Evolutionary conservation across 345 rosid genomes (phyloP).

Genomic region (Corchorus olitorius): DNA sequence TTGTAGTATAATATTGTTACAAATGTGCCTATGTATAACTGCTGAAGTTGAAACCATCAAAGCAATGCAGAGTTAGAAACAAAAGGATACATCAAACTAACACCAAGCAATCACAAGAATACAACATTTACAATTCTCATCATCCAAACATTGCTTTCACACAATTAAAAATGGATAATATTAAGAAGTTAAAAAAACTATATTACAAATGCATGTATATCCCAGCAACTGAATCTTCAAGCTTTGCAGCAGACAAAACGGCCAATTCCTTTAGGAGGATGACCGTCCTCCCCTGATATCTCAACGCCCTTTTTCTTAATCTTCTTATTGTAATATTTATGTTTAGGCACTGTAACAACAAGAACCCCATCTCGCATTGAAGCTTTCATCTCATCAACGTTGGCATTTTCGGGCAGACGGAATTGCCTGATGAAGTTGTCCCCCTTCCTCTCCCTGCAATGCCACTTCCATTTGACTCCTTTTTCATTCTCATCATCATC

Average conservation of each 20-base stretch:
- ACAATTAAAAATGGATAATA: too few species aligned
- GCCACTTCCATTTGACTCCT: constrained; percentile 43
- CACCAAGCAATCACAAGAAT: too few species aligned
- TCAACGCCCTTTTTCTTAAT: constrained; percentile 19
- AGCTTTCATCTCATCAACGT: constrained; percentile 41
- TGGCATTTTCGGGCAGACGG: constrained; percentile 36
- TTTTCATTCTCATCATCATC: constrained; percentile 14
- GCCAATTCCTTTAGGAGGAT: constrained; percentile 28
- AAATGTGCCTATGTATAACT: too few species aligned
- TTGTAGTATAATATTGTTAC: too few species aligned
- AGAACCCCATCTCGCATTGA: constrained; percentile 44
- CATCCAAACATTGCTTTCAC: too few species aligned
- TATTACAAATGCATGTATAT: too few species aligned
- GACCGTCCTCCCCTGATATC: constrained; percentile 25
- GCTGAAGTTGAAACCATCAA: too few species aligned
- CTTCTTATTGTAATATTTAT: neutral
- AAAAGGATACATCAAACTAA: too few species aligned
- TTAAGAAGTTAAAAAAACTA: too few species aligned
- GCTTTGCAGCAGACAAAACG: constrained; percentile 48
- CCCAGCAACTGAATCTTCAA: constrained; percentile 4
- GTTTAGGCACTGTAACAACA: constrained; percentile 35
- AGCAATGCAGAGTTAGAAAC: too few species aligned
- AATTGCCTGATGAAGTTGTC: constrained; percentile 35
- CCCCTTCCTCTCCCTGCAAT: constrained; percentile 34
- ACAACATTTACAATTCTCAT: too few species aligned